Evolutionary conservation across 768 basidiomycete genomes (phyloP).

Genomic region (Serpula lacrymans): DNA sequence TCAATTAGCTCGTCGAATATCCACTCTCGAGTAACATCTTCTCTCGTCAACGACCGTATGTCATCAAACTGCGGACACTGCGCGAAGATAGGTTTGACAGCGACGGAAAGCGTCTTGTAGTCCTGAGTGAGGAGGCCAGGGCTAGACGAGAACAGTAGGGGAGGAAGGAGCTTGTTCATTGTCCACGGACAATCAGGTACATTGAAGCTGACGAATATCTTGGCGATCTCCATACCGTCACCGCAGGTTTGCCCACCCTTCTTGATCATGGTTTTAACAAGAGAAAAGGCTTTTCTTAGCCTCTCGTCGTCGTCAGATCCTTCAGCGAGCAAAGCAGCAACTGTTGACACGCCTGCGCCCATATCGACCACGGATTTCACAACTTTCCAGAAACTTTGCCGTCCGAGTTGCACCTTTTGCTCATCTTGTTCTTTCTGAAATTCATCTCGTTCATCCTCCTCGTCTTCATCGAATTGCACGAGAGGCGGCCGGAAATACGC

Average conservation of each 20-base stretch:
- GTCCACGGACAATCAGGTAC: constrained; percentile 40
- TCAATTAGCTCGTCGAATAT: constrained; percentile 50
- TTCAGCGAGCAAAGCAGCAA: constrained; percentile 51
- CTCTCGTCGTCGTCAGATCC: constrained; percentile 36
- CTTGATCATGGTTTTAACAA: constrained; percentile 55
- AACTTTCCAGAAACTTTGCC: constrained; percentile 44
- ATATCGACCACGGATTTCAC: constrained; percentile 53
- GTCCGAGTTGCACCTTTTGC: constrained; percentile 23
- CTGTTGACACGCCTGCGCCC: constrained; percentile 53
- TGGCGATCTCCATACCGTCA: constrained; percentile 54
- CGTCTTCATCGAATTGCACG: constrained; percentile 17
- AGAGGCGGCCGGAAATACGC: constrained; percentile 56
- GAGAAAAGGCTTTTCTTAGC: constrained; percentile 43
- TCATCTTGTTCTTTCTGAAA: constrained; percentile 13
- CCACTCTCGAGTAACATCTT: constrained; percentile 53
- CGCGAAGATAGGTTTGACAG: constrained; percentile 51
- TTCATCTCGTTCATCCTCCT: constrained; percentile 18
- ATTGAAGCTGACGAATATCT: constrained; percentile 36
- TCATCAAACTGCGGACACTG: constrained; percentile 52
- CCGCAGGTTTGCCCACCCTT: constrained; percentile 48
- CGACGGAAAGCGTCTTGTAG: constrained; percentile 41
- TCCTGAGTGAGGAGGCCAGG: constrained; percentile 56
- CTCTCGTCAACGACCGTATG: constrained; percentile 51
- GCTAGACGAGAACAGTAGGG: constrained; percentile 50
- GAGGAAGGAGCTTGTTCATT: constrained; percentile 45